Evolutionary conservation across 2,329 filamentous ascomycete genomes (phyloP), one percentile per base, ranked within the genome.

Genomic region (Zymoseptoria pseudotritici): DNA sequence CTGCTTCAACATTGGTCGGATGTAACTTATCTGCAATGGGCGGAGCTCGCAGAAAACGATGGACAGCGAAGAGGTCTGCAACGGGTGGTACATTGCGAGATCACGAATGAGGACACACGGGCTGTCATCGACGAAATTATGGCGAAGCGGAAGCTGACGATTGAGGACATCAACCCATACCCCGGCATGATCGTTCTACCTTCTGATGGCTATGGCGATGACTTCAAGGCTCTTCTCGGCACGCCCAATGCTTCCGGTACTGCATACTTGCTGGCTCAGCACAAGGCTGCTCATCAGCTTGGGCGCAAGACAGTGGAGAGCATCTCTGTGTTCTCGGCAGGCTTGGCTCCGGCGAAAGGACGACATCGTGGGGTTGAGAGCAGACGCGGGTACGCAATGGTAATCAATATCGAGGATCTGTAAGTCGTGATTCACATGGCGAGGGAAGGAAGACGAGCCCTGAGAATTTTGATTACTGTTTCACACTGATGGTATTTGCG

Each of bases 221-320:
- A 56, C 3, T 57, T 57, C 8, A 49, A 49, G 10, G 58, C 62
- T n/a, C 46, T 66, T 4, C 21, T 66, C 17, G 60, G 51, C 2
- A 53, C 57, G 9, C 60, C 62, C 7, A 56, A 60, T 53, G 64
- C 58, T 10, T 24, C 31, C 4, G 63, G 52, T 4, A 55, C 58
- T 13, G 61, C 59, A 2, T 63, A 57, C 22, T 56, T 65, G 7
- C 52, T 65, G 5, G 56, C 53, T 9, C 57, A 65, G 51, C 64
- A 66, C 36, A 59, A 59, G 11, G 21, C 54, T 17, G 26, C 26
- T 2, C 26, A 29, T 29, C 55, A 64, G 36, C 42, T 66, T 17
- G 62, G 64, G 7, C 24, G 31, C 21, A 61, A 58, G 54, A 50
- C 24, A 1, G 49, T 65, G 7, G 46, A 56, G 11, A 55, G 24